Evolutionary conservation across 495 filamentous ascomycete species (phyloP).

Genomic region (Podospora comata): DNA sequence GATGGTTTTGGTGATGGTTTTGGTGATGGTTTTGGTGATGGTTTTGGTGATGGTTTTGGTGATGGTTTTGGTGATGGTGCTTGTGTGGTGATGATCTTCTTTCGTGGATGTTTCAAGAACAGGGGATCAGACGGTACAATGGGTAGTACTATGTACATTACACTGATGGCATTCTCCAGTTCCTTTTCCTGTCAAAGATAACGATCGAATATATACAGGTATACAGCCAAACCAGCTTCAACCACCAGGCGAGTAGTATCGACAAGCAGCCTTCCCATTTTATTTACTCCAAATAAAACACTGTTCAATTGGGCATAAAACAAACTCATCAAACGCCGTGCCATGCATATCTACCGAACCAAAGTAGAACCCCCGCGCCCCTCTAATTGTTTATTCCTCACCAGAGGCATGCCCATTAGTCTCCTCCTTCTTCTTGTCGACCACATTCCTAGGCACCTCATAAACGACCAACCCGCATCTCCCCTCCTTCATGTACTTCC

Average conservation of each 20-base stretch:
- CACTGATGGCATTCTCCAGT: background rate
- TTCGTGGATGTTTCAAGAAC: too few species aligned
- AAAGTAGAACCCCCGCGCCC: background rate
- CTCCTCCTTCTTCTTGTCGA: conserved; percentile 17
- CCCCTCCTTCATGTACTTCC: conserved; percentile 59
- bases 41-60: too few species aligned
- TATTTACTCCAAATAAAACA: background rate
- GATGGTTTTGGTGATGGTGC: too few species aligned
- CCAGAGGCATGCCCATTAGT: conserved; percentile 13
- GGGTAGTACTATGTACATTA: background rate
- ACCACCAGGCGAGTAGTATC: background rate
- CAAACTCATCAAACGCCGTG: background rate
- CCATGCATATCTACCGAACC: background rate
- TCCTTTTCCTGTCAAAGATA: background rate
- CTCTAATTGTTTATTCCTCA: conserved; percentile 17
- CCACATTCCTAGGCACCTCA: conserved; percentile 59
- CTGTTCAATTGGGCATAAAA: background rate
- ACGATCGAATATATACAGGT: background rate
- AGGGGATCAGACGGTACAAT: background rate
- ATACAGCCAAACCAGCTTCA: background rate
- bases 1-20: too few species aligned
- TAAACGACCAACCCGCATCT: conserved; percentile 79
- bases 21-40: too few species aligned
- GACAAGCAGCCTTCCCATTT: background rate
- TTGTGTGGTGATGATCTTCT: too few species aligned